phyloP scores from a whole-genome alignment of 805 yeast genomes.

The Vanderwaltozyma yarrowii region DNA sequence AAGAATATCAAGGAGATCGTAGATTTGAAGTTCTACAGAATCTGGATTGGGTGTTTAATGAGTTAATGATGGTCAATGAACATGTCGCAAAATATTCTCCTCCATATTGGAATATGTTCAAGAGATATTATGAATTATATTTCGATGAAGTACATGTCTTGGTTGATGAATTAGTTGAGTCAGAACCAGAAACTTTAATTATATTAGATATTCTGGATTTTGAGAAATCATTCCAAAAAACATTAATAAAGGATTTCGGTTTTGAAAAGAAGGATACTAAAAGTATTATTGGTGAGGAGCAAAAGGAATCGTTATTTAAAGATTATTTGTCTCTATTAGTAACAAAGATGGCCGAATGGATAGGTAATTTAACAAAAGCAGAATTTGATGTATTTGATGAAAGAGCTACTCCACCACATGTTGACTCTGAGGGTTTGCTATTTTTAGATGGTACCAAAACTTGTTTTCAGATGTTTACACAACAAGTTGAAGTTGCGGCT shows the following conservation, averaged over 20 bases:
- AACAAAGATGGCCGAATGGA: constrained; percentile 78
- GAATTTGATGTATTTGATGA: constrained; percentile 55
- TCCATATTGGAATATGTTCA: constrained; percentile 59
- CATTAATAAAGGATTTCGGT: constrained; percentile 41
- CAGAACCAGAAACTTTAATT: constrained; percentile 72
- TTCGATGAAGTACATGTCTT: constrained; percentile 55
- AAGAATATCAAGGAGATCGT: constrained; percentile 38
- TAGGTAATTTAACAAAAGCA: constrained; percentile 51
- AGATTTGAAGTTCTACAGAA: constrained; percentile 55
- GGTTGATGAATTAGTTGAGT: constrained; percentile 50
- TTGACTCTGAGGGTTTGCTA: constrained; percentile 50
- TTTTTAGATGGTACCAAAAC: constrained; percentile 72
- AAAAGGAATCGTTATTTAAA: constrained; percentile 60
- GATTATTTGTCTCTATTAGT: constrained; percentile 70
- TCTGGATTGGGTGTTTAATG: constrained; percentile 77
- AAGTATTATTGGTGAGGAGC: constrained; percentile 59
- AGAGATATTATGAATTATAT: constrained; percentile 52
- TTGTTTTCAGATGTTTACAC: constrained; percentile 74
- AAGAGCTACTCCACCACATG: constrained; percentile 65
- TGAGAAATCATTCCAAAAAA: constrained; percentile 56
- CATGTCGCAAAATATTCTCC: constrained; percentile 58
- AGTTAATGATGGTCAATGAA: constrained; percentile 53
- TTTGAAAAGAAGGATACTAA: constrained; percentile 36
- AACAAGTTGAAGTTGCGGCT: constrained; percentile 81
- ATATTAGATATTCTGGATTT: constrained; percentile 66